Conservation (phyloP, 192 early-diverging fungal genomes). For the Backusella mclennaniae region DNA sequence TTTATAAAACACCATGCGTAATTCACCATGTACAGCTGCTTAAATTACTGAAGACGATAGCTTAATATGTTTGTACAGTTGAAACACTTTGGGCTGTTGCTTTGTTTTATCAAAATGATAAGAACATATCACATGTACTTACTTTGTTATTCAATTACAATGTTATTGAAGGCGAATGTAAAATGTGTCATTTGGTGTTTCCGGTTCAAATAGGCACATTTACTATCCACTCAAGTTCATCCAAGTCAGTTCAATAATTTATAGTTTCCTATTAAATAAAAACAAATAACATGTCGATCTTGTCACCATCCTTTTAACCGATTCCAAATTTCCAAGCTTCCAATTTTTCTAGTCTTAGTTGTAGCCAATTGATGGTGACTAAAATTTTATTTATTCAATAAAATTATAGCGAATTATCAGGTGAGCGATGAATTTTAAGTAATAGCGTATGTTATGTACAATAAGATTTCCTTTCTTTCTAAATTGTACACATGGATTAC, state of each 20-base stretch:
- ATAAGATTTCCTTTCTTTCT: not conserved
- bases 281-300: not conserved
- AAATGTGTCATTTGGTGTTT: not conserved
- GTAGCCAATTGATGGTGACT: not conserved
- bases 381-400: not conserved
- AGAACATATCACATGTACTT: not conserved
- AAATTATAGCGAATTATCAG: not conserved
- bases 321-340: not conserved
- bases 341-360: not conserved
- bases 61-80: not conserved
- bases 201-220: not conserved
- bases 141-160: not conserved
- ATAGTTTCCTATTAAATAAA: not conserved
- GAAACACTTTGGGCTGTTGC: not conserved
- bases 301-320: not conserved
- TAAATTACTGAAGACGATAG: not conserved
- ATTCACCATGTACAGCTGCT: not conserved
- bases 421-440: not conserved
- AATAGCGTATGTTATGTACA: not conserved
- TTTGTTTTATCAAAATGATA: not conserved
- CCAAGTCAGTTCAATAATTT: not conserved
- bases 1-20: not conserved
- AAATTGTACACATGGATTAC: not conserved
- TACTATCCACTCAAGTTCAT: not conserved
- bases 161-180: not conserved